Base-by-base conservation (phyloP, 2,329 filamentous ascomycete genomes). In the Exophiala xenobiotica region DNA sequence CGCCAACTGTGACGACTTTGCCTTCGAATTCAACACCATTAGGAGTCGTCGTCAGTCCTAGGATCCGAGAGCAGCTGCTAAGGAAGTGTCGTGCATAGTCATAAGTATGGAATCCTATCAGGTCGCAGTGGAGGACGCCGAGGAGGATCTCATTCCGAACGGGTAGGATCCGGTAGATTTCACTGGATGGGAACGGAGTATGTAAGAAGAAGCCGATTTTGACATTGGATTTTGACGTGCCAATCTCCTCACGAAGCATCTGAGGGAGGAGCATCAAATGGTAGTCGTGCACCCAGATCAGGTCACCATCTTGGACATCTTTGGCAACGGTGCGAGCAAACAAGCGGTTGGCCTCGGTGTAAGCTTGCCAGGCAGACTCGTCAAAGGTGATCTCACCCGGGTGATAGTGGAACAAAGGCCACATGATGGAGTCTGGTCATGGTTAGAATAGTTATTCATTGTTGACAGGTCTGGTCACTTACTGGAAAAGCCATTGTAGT, bases 401-500 rank as follows among this genome's bases (percentile, higher is more conserved):
- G 71, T 99, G 93, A 74, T 97, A 97, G 75, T 97, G 93, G 77
- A 99, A 95, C 31, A 99, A 83, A 2, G 93, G 93, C 93, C 93
- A 99, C 54, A 99, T 85, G 69, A 97, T 97, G 6, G 90, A 95
- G 72, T 99, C 90, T 92, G 56, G 1, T 19, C 16, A n/a, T 3
- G 41, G 54, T 51, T 41, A 38, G 49, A 42, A 41, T n/a, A 23
- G 18, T 6, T 14, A 20, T 24, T 20, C 12, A 11, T 6, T 14
- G 5, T 16, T n/a, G 14, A 27, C 31, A 16, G 23, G 35, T 16
- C 8, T 23, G 40, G 33, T 43, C 39, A 66, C 87, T 70, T 74
- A 95, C 90, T 97, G 29, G 91, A 92, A 70, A 97, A 97, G 41
- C 93, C 93, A 67, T 99, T 99, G 78, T 99, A 97, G 72, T 97